Conservation (phyloP, 768 basidiomycete genomes). For the Hysterangium stoloniferum region DNA sequence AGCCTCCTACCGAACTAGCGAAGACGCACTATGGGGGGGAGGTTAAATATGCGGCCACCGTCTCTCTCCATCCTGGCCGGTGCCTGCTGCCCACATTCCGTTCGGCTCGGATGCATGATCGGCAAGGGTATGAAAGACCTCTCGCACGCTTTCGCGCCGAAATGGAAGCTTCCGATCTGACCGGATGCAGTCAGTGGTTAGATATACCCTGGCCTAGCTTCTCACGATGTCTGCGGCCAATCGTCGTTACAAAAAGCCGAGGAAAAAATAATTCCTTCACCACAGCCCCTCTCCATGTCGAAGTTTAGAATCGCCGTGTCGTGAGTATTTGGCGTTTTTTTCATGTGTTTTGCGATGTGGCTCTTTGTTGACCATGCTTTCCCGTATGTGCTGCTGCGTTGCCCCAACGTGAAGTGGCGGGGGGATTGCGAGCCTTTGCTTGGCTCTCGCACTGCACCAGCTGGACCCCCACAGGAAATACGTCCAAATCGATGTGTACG, state of each 20-base stretch:
- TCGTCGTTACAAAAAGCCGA: too few species aligned
- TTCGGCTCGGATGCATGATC: neutral
- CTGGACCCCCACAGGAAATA: constrained; percentile 9
- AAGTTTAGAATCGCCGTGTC: constrained; percentile 48
- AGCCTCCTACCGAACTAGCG: too few species aligned
- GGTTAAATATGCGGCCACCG: too few species aligned
- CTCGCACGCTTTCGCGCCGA: neutral
- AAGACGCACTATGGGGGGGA: too few species aligned
- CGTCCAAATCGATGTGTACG: constrained; percentile 33
- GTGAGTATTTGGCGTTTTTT: constrained; percentile 27
- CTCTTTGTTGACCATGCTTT: too few species aligned
- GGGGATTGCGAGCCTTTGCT: constrained; percentile 33
- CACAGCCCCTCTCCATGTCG: neutral
- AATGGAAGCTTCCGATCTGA: neutral
- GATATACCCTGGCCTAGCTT: neutral
- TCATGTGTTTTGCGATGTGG: neutral
- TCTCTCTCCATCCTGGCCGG: neutral
- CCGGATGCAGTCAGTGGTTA: neutral
- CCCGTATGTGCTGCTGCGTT: neutral
- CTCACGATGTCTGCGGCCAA: neutral
- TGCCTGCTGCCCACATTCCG: neutral
- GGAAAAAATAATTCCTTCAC: too few species aligned
- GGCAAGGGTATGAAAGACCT: neutral
- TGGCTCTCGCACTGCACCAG: constrained; percentile 28
- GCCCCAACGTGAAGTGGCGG: constrained; percentile 26